phyloP scores from a whole-genome alignment of 2,329 filamentous ascomycete genomes.

The Fusarium nygamai region DNA sequence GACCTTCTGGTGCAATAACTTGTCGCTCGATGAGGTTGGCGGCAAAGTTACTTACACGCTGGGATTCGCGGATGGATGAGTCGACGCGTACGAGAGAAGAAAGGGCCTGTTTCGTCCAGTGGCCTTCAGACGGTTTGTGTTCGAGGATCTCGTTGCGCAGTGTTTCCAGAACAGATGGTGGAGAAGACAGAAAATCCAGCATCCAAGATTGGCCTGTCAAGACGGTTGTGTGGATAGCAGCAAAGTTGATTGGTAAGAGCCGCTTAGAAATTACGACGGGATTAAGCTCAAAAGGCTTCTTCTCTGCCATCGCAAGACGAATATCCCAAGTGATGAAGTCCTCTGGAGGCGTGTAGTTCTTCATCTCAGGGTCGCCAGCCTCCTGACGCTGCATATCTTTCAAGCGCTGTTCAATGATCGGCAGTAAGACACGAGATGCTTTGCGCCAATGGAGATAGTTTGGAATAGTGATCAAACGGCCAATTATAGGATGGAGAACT shows the following conservation, averaged over 20 bases:
- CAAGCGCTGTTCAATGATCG: constrained; percentile 61
- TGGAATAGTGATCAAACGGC: constrained; percentile 55
- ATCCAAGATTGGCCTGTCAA: constrained; percentile 60
- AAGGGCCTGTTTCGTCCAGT: constrained; percentile 59
- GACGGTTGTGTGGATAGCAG: constrained; percentile 67
- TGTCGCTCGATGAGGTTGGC: constrained; percentile 58
- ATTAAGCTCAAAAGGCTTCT: constrained; percentile 54
- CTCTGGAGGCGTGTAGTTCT: constrained; percentile 58
- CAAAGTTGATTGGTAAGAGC: constrained; percentile 66
- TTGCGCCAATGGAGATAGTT: constrained; percentile 60
- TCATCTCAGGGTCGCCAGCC: constrained; percentile 51
- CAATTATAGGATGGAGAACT: constrained; percentile 60
- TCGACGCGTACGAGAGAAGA: constrained; percentile 57
- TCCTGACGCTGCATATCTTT: constrained; percentile 56
- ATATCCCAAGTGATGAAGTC: constrained; percentile 69
- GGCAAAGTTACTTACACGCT: constrained; percentile 59
- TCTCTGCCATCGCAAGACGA: constrained; percentile 58
- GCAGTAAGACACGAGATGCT: constrained; percentile 54
- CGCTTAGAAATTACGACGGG: constrained; percentile 60
- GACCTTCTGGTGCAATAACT: constrained; percentile 56
- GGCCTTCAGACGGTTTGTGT: constrained; percentile 41
- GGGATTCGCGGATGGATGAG: constrained; percentile 63
- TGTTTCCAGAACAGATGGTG: constrained; percentile 49
- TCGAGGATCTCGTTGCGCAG: constrained; percentile 55
- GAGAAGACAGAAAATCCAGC: constrained; percentile 57